Percentiles rank a stretch among this genome's conserved stretches.
These are phyloP conservation scores for Rhizophlyctis rosea DNA, from an alignment of 192 early-diverging fungal species.

Conservation along the genomic window DNA sequence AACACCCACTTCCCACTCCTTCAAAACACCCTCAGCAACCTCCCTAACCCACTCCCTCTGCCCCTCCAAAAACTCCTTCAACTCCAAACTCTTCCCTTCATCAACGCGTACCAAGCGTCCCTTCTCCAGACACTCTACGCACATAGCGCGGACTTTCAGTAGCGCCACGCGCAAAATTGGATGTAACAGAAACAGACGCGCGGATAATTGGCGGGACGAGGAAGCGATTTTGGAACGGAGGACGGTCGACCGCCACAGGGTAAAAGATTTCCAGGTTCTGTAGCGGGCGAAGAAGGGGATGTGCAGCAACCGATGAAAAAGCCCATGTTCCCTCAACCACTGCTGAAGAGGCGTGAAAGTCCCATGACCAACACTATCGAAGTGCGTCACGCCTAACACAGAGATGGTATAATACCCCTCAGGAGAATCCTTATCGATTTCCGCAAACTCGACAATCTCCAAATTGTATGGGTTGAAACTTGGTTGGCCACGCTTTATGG, in stretches of 20 bases:
- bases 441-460: conserved; percentile 43
- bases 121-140: conserved; percentile 30
- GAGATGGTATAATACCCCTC: conserved; percentile 51
- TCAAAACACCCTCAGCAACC: conserved; percentile 20
- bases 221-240: conserved; percentile 45
- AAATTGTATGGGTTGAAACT: conserved; percentile 56
- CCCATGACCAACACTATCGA: conserved; percentile 46
- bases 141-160: conserved; percentile 29
- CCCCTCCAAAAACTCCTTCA: conserved; percentile 44
- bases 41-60: conserved; percentile 46
- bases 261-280: conserved; percentile 60
- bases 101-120: conserved; percentile 37
- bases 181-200: conserved; percentile 51
- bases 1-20: conserved; percentile 38
- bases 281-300: conserved; percentile 57
- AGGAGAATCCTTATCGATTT: conserved; percentile 31
- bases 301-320: conserved; percentile 48
- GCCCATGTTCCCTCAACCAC: conserved; percentile 52
- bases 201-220: conserved; percentile 30
- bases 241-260: conserved; percentile 46
- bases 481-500: conserved; percentile 27
- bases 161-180: conserved; percentile 40
- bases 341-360: conserved; percentile 51
- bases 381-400: conserved; percentile 51
- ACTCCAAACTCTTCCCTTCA: conserved; percentile 30